phyloP scores from a whole-genome alignment of 805 yeast genomes.

The Metschnikowia similis region DNA sequence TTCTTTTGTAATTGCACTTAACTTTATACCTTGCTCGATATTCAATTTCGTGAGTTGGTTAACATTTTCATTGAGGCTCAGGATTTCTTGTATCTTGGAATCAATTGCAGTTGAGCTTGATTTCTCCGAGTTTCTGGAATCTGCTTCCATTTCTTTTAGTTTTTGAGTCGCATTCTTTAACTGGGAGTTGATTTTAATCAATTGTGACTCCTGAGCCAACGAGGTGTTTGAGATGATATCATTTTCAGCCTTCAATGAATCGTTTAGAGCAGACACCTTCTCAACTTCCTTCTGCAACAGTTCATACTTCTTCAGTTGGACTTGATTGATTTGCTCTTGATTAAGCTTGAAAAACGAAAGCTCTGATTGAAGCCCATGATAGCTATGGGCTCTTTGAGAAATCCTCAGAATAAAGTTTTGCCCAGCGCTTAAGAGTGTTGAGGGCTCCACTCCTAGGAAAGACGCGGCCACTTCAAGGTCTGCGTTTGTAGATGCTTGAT shows the following conservation, averaged over 20 bases:
- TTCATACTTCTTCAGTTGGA: conserved; percentile 22
- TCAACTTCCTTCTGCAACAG: conserved; percentile 19
- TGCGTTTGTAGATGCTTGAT: conserved; percentile 7
- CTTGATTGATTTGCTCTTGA: conserved; percentile 29
- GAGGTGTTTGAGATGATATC: conserved; percentile 10
- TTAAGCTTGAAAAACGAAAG: conserved; percentile 31
- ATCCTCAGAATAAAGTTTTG: conserved; percentile 19
- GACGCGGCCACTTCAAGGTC: conserved; percentile 21
- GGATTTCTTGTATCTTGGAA: conserved; percentile 23
- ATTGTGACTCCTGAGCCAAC: conserved; percentile 2
- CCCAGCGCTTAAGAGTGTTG: conserved; percentile 9
- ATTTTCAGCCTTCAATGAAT: conserved; percentile 16
- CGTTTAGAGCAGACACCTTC: conserved; percentile 20
- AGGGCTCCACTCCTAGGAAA: conserved; percentile 25
- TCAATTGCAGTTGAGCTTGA: conserved; percentile 1
- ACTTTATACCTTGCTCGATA: conserved; percentile 32
- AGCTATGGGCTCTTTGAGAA: conserved; percentile 24
- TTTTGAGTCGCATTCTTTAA: conserved; percentile 16
- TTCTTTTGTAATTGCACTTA: conserved; percentile 33
- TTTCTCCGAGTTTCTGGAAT: conserved; percentile 10
- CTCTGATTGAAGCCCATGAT: conserved; percentile 28
- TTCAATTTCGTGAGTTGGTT: conserved; percentile 29
- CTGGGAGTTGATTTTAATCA: conserved; percentile 9
- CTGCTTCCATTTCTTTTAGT: conserved; percentile 15
- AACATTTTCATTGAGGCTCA: conserved; percentile 24